A percentile compares a stretch with the other conserved stretches of the same genome.
Conservation (phyloP, 768 basidiomycete genomes). For the Agaricus subrufescens region DNA sequence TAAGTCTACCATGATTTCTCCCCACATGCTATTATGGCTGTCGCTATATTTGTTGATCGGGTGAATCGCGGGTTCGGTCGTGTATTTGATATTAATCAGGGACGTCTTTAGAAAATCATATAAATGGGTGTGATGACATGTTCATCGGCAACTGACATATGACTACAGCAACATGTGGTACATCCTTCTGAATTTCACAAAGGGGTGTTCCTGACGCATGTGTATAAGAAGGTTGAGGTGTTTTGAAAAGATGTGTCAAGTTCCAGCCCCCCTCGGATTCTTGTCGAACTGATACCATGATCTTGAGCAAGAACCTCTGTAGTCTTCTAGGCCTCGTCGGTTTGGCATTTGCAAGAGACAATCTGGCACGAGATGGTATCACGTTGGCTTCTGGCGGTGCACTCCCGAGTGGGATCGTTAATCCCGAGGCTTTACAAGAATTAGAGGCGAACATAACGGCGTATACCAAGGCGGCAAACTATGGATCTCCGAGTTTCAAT, state of each 20-base stretch:
- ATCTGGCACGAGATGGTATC: background rate
- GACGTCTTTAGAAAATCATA: too few species aligned
- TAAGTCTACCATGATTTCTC: too few species aligned
- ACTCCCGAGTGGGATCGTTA: background rate
- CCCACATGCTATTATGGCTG: too few species aligned
- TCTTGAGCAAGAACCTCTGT: background rate
- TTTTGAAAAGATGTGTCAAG: too few species aligned
- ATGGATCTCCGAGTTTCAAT: slow-evolving; percentile 18
- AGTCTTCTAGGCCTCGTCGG: background rate
- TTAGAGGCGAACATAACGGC: slow-evolving; percentile 19
- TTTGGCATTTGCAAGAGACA: background rate
- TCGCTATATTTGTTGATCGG: too few species aligned
- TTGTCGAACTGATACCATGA: background rate
- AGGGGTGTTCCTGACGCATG: too few species aligned
- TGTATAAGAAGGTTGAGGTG: too few species aligned
- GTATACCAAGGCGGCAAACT: slow-evolving; percentile 17
- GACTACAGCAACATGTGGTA: too few species aligned
- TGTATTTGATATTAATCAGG: too few species aligned
- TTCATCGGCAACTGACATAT: too few species aligned
- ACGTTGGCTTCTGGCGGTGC: background rate
- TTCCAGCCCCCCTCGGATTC: background rate
- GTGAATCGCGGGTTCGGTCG: too few species aligned
- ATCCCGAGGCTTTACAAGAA: slow-evolving; percentile 13
- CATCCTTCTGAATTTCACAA: background rate
- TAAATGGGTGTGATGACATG: too few species aligned